Conservation (phyloP, 2,329 filamentous ascomycete genomes). For the Chaetomiaceae sp. region DNA sequence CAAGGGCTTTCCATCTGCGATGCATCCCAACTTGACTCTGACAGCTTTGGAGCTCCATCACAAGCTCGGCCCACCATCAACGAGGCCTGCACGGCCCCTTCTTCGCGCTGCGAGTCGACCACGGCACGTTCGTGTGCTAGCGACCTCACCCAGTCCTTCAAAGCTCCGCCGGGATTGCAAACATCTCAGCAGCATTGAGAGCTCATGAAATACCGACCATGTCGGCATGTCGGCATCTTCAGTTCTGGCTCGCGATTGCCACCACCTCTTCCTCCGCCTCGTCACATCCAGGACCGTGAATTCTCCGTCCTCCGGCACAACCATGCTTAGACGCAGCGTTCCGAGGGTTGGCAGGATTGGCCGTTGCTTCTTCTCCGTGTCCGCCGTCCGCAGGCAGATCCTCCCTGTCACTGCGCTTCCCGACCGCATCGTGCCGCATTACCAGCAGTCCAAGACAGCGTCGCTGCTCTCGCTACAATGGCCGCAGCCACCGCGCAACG, state of each 20-base stretch:
- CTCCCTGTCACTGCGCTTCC: constrained; percentile 45
- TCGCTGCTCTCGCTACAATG: constrained; percentile 51
- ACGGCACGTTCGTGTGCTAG: neutral
- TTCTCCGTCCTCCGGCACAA: constrained; percentile 10
- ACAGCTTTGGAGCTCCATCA: no score
- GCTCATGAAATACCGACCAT: constrained; percentile 19
- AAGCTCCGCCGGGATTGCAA: neutral
- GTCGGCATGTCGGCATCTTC: constrained; percentile 21
- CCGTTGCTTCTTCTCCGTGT: constrained; percentile 44
- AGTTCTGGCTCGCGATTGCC: constrained; percentile 17
- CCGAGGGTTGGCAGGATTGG: neutral
- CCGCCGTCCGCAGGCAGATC: constrained; percentile 40
- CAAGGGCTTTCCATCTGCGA: no score
- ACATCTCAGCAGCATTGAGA: neutral
- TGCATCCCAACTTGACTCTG: no score
- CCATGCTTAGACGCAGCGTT: neutral
- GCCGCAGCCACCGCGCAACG: constrained; percentile 48
- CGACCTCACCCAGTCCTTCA: neutral
- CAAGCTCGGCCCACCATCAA: no score
- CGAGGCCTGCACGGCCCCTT: no score
- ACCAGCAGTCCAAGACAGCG: constrained; percentile 52
- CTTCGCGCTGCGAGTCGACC: no score
- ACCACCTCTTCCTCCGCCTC: constrained; percentile 1
- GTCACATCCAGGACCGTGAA: constrained; percentile 12
- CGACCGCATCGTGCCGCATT: constrained; percentile 54